These are phyloP conservation scores for Forsythia viridissima DNA, from an alignment of 257 asterid genomes.

Conservation along the genomic window DNA sequence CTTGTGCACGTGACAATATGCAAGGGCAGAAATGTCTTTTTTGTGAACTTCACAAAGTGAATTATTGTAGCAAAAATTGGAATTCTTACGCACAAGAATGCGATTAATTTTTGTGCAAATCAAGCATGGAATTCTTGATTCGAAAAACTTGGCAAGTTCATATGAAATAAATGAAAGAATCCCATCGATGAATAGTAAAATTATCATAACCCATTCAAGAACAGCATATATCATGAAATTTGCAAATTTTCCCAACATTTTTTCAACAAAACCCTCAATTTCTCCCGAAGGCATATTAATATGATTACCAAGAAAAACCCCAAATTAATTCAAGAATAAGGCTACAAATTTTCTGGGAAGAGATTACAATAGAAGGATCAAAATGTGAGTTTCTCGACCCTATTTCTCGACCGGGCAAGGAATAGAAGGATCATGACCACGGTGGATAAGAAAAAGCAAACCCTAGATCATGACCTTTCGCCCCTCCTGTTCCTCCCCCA, in stretches of 20 bases:
- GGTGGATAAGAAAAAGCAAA: constrained; percentile 27
- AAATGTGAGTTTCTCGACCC: constrained; percentile 7
- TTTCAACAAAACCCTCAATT: constrained; percentile 46
- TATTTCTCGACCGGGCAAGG: background rate
- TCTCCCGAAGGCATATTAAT: constrained; percentile 31
- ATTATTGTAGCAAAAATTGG: constrained; percentile 65
- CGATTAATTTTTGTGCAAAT: constrained; percentile 82
- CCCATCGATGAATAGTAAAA: constrained; percentile 71
- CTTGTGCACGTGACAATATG: constrained; percentile 80
- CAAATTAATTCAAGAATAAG: background rate
- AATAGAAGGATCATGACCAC: constrained; percentile 60
- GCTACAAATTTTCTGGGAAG: constrained; percentile 23
- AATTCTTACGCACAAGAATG: constrained; percentile 45
- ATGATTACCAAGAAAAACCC: background rate
- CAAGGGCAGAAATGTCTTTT: constrained; percentile 72
- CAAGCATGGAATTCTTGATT: constrained; percentile 70
- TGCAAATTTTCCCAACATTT: constrained; percentile 56
- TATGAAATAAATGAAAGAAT: constrained; percentile 58
- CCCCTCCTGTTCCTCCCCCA: background rate
- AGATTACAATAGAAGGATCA: constrained; percentile 24
- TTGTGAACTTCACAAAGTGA: constrained; percentile 86
- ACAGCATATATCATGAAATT: constrained; percentile 59
- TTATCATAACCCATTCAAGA: constrained; percentile 72
- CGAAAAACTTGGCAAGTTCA: constrained; percentile 68
- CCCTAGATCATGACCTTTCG: constrained; percentile 66